A percentile compares a stretch with the other conserved stretches of the same genome.
Evolutionary conservation across 345 rosid species (phyloP).

Genomic region (Corymbia maculata): DNA sequence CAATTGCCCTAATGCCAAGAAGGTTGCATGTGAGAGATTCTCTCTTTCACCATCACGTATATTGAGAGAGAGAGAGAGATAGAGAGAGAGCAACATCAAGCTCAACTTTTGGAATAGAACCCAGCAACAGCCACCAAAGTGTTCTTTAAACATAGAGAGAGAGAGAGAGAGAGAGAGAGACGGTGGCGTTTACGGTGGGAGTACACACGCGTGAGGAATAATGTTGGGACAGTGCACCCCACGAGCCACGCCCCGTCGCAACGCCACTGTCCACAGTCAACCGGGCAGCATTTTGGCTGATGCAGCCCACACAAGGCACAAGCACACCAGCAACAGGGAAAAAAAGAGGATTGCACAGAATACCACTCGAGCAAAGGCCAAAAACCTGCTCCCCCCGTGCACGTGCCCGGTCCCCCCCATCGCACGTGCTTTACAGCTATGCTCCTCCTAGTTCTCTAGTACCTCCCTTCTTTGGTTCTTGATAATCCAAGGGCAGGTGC

Average conservation of each 20-base stretch:
- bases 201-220: background rate
- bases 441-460: background rate
- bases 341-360: background rate
- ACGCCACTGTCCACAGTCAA: conserved; percentile 61
- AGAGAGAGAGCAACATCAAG: background rate
- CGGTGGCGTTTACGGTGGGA: background rate
- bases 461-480: background rate
- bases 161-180: background rate
- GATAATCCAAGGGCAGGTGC: background rate
- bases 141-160: background rate
- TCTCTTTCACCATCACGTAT: background rate
- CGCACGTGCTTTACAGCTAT: background rate
- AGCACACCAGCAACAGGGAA: background rate
- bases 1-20: background rate
- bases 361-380: background rate
- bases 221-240: conserved; percentile 31
- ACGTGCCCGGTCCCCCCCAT: background rate
- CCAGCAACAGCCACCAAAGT: background rate
- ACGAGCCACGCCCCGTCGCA: conserved; percentile 16
- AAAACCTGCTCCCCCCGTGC: background rate
- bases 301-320: conserved; percentile 4
- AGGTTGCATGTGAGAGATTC: background rate
- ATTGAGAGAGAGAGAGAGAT: background rate
- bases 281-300: conserved; percentile 31
- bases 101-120: background rate